phyloP scores from a whole-genome alignment of 2,329 filamentous ascomycete species.

The Cordyceps farinosa region DNA sequence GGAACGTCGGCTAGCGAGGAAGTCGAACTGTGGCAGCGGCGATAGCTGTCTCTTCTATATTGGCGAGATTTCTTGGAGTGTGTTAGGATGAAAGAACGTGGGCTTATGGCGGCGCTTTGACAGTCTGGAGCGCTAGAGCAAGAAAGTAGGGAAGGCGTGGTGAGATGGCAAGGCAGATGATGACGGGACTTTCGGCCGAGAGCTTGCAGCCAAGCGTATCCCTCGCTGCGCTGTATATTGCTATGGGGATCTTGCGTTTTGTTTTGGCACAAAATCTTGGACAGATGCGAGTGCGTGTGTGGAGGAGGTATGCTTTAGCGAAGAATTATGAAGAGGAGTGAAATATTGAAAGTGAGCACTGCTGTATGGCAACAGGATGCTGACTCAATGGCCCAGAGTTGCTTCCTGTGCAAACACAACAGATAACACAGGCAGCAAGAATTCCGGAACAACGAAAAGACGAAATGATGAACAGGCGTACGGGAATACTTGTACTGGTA shows the following conservation, averaged over 20 bases:
- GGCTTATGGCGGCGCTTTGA: conserved; percentile 7
- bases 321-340: neutral
- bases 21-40: neutral
- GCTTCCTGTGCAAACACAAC: neutral
- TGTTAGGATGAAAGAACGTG: neutral
- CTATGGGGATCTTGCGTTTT: neutral
- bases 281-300: neutral
- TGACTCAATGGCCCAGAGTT: neutral
- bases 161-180: neutral
- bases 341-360: no score
- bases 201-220: neutral
- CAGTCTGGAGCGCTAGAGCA: conserved; percentile 1
- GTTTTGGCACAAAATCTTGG: neutral
- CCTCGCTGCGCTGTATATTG: neutral
- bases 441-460: neutral
- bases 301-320: neutral
- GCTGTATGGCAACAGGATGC: neutral
- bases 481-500: conserved; percentile 17
- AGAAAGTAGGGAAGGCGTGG: neutral
- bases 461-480: conserved; percentile 2
- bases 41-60: neutral
- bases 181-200: neutral
- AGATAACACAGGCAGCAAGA: neutral
- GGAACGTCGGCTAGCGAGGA: neutral
- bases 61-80: neutral